Base-by-base conservation (phyloP, 208 protist species). In the Strigomonas culicis region DNA sequence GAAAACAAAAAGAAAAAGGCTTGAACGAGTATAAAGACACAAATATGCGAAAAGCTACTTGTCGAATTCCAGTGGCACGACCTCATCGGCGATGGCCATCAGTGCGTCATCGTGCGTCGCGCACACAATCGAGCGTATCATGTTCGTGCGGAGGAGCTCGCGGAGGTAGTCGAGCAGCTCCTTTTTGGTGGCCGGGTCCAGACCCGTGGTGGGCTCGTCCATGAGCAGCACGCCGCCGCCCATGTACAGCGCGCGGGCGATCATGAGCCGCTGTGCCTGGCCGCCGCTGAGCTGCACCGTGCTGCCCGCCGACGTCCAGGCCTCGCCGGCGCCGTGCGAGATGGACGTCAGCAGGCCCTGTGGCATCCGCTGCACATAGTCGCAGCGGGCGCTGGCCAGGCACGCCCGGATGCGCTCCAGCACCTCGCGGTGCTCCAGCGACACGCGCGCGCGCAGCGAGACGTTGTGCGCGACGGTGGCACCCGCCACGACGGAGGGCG, bases 381-480 rank as follows among this genome's bases (percentile, higher is more conserved):
- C 78, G 71, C 82, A 90, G 25, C 69, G 65, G 0, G 83, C 86
- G 56, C 67, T 70, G 63, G 67, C 70, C 10, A 74, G 65, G 55
- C 79, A 88, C 30, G 57, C 36, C 52, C 59, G 68, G 4, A 84
- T 75, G 36, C 72, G 56, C 1, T 52, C 51, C 36, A 90, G 59
- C 47, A 88, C 47, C 1, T 43, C 51, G 19, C 68, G 63, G 60
- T 85, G 68, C 55, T 73, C 72, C 3, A 89, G 46, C 1, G 86
- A 85, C 10, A 90, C 59, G 43, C 56, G 73, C 51, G 73, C 76
- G 50, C 74, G 64, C n/a, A 93, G 70, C 63, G 80, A 83, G 41
- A 93, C 77, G 68, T 93, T 93, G 63, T 93, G 83, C 17, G 83
- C 86, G 65, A 93, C 84, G 25, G 86, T 85, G 56, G 86, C 76